Conservation (phyloP, 805 yeast genomes). For the Candida railenensis region DNA sequence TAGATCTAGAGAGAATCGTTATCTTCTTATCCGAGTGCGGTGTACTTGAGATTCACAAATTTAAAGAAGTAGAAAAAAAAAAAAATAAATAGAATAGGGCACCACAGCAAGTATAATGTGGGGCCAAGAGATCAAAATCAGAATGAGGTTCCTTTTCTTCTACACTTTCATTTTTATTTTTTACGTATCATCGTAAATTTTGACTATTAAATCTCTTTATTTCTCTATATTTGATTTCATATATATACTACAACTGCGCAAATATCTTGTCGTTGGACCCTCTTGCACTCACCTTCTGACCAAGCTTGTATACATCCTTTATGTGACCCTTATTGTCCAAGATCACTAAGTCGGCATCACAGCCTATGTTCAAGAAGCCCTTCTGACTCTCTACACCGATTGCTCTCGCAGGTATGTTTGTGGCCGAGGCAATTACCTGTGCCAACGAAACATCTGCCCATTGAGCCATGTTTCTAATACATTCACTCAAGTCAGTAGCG, state of each 20-base stretch:
- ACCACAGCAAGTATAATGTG: too few relatives aligned
- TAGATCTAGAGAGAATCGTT: not conserved
- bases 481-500: conserved; percentile 53
- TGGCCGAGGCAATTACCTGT: conserved; percentile 55
- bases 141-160: not conserved
- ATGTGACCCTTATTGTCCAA: conserved; percentile 44
- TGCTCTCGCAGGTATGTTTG: conserved; percentile 54
- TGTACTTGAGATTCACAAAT: not conserved
- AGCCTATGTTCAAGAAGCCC: conserved; percentile 51
- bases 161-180: not conserved
- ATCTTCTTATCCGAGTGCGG: not conserved
- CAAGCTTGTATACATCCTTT: conserved; percentile 51
- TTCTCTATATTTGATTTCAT: not conserved
- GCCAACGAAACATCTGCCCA: conserved; percentile 52
- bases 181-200: not conserved
- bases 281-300: conserved; percentile 24
- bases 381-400: conserved; percentile 41
- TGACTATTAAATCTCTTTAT: not conserved
- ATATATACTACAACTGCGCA: conserved; percentile 6
- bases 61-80: not conserved
- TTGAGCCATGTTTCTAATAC: conserved; percentile 47
- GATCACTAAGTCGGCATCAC: conserved; percentile 58
- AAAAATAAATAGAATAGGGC: not conserved
- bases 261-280: not conserved
- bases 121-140: not conserved